Base-by-base conservation (phyloP, 2,329 filamentous ascomycete genomes). In the Colletotrichum sp. region DNA sequence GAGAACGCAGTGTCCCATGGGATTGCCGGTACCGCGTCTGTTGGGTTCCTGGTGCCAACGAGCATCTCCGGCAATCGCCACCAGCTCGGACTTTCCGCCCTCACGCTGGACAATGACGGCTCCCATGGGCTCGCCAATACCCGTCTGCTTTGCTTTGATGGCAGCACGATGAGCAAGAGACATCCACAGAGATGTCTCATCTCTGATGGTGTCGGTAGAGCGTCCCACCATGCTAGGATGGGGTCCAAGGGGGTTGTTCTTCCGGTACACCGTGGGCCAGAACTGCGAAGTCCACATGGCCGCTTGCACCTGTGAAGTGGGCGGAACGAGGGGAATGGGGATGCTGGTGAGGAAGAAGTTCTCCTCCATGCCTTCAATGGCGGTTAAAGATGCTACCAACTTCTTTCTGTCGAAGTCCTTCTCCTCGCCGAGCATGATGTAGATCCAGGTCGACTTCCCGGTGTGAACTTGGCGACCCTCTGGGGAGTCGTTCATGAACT, bases 211-310 rank as follows among this genome's bases (percentile, higher is more conserved):
- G 15, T 92, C 90, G 52, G 93, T 93, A 32, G 93, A 92, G 75
- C 93, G 92, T 57, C 90, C 87, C 72, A 96, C 91, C 82, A 94
- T 91, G 80, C 92, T 92, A 77, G 95, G 95, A 82, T 98, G 95
- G 22, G 95, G 95, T 6, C 95, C 95, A 75, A 96, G 94, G 3
- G 95, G 95, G 81, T 97, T 97, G 79, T 94, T 96, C 86, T 96
- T 96, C 78, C 95, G 93, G 85, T 97, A 98, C 65, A 96, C 91
- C 2, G 93, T 94, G 15, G 95, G 95, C 95, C 95, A 98, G 83
- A 95, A 96, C 79, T 93, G 89, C 39, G 90, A 87, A 30, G 92
- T 93, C 94, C 94, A 97, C 82, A 91, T 87, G 30, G 90, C 91
- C 11, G 95, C 94, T 83, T 96, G 94, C 52, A 93, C 88, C 79